Evolutionary conservation across 148 eudicot species (phyloP), one percentile per base, ranked within the genome.

Genomic region (Diospyros kaki): DNA sequence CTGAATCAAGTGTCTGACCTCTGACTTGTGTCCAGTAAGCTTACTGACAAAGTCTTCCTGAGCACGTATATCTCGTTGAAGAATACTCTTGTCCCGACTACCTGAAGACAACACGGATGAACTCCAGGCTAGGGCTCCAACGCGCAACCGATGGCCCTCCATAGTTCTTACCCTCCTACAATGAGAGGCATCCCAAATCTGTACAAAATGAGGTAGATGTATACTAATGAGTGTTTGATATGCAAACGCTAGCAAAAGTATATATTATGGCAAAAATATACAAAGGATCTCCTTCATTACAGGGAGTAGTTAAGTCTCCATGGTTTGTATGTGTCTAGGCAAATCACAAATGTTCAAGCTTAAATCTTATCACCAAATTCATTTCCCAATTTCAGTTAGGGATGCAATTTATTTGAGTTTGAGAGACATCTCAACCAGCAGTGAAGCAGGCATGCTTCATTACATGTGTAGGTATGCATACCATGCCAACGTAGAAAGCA

Each of bases 101-200:
- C 97, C 96, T 12, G 97, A 91, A 80, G 98, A 89, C 75, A 93
- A 65, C 53, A 89, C 66, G 69, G 92, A 83, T 74, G 96, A 87
- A 81, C 90, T 89, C 98, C 98, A 93, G 64, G 98, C 93, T 71
- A 93, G 81, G 17, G 98, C 86, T 45, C 96, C 98, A 66, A 89
- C 96, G 77, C 93, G 92, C 42, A 89, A 75, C 12, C 93, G 86
- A 73, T 93, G 98, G 55, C 96, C 96, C 76, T 93, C 94, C 98
- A 93, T 91, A 17, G 87, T 87, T 78, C 97, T 84, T 66, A 91
- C 78, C 77, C 85, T 91, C 81, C 84, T 90, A 80, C 94, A 86
- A 59, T 88, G 88, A 64, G 98, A 86, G 44, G 93, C 96, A 83
- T 93, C 98, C 98, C 98, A 93, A 61, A 93, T 87, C 98, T 93